Conservation (phyloP, 495 filamentous ascomycete species). For the Annulohypoxylon moriforme region DNA sequence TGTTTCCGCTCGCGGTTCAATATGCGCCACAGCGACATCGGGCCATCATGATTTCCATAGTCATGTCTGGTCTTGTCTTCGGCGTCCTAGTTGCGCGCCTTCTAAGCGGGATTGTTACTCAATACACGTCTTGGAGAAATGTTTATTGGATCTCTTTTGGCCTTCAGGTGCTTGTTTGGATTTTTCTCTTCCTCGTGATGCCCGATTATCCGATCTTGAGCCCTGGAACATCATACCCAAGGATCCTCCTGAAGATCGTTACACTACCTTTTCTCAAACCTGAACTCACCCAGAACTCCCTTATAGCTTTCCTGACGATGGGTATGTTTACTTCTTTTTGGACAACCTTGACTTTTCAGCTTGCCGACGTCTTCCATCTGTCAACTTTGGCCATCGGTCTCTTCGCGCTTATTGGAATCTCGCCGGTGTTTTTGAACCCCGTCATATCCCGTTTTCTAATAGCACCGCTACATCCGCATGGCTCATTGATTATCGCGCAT, state of each 20-base stretch:
- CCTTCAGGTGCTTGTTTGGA: constrained; percentile 75
- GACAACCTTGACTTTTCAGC: constrained; percentile 86
- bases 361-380: constrained; percentile 71
- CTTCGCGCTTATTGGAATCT: constrained; percentile 76
- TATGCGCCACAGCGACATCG: constrained; percentile 76
- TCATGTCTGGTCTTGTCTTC: constrained; percentile 80
- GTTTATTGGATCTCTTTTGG: constrained; percentile 85
- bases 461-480: constrained; percentile 68
- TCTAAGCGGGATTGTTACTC: constrained; percentile 78
- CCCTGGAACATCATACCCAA: constrained; percentile 72
- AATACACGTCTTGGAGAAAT: constrained; percentile 76
- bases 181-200: constrained; percentile 76
- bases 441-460: constrained; percentile 71
- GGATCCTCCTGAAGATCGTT: constrained; percentile 72
- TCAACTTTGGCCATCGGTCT: constrained; percentile 72
- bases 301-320: constrained; percentile 55
- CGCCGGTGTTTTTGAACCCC: constrained; percentile 68
- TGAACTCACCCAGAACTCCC: constrained; percentile 69
- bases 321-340: constrained; percentile 67
- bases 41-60: constrained; percentile 75
- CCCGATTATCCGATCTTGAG: constrained; percentile 84
- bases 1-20: constrained; percentile 86
- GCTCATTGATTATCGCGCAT: constrained; percentile 68
- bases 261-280: constrained; percentile 71
- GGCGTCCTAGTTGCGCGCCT: constrained; percentile 82